Evolutionary conservation across 768 basidiomycete species (phyloP).

Genomic region (Fomitopsis serialis): DNA sequence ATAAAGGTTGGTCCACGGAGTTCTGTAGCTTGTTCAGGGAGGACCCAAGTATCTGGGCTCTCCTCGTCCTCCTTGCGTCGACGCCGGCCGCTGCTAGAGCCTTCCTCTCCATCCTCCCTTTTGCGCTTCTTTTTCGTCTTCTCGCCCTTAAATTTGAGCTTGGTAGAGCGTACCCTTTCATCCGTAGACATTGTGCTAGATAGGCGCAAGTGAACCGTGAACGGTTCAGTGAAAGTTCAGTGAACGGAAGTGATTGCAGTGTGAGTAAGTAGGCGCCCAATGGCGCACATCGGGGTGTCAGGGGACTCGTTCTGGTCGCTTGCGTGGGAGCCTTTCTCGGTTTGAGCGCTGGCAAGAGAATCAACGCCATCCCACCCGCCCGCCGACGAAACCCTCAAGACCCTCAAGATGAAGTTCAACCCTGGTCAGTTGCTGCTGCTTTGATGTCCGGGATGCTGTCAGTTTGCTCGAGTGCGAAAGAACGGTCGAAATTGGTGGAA

Average conservation of each 20-base stretch:
- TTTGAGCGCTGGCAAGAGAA: background rate
- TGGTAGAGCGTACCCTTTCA: constrained; percentile 57
- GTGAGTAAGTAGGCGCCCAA: too few species aligned
- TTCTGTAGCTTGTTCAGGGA: constrained; percentile 64
- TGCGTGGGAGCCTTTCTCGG: constrained; percentile 1
- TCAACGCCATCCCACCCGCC: constrained; percentile 19
- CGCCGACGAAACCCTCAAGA: constrained; percentile 41
- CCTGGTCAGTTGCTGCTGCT: constrained; percentile 55
- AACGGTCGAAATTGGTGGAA: constrained; percentile 23
- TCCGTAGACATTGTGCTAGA: constrained; percentile 27
- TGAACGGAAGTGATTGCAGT: too few species aligned
- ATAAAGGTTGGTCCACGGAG: constrained; percentile 88
- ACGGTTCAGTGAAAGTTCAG: background rate
- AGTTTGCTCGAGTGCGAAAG: constrained; percentile 19
- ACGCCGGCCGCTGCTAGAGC: constrained; percentile 36
- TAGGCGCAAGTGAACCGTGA: background rate
- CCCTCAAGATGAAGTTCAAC: constrained; percentile 80
- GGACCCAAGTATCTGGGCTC: constrained; percentile 74
- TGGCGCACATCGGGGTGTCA: too few species aligned
- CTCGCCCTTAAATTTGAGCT: constrained; percentile 87
- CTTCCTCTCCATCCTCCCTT: constrained; percentile 46
- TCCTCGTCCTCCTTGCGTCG: constrained; percentile 53
- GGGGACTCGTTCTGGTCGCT: background rate
- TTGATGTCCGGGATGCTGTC: constrained; percentile 15
- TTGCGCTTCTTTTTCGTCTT: constrained; percentile 81